Percentiles rank a stretch among this genome's conserved stretches.
These are phyloP conservation scores for Xylaria bambusicola DNA, from an alignment of 495 filamentous ascomycete species.

Conservation along the genomic window DNA sequence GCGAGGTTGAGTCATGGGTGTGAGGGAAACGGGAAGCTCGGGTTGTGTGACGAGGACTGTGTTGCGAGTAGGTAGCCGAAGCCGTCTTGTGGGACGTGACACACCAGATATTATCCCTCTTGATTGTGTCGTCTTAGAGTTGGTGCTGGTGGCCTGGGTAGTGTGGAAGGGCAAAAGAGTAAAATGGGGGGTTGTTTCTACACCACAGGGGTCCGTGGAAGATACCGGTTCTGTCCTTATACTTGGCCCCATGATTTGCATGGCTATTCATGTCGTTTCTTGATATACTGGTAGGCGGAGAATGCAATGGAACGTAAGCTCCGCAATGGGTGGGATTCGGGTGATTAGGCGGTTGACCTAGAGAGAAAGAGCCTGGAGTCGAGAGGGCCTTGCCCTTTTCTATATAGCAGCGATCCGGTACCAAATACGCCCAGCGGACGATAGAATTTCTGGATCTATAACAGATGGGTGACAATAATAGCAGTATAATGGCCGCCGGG, in stretches of 20 bases:
- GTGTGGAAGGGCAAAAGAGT: conserved; percentile 24
- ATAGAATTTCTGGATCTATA: too few species aligned
- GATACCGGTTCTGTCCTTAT: conserved; percentile 28
- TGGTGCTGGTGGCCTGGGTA: conserved; percentile 17
- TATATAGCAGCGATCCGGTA: background rate
- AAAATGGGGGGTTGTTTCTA: conserved; percentile 26
- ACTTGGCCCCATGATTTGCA: conserved; percentile 26
- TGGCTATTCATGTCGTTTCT: conserved; percentile 19
- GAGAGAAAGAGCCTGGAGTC: conserved; percentile 5
- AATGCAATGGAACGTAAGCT: conserved; percentile 24
- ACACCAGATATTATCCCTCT: conserved; percentile 29
- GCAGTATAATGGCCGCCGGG: background rate
- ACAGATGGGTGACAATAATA: background rate
- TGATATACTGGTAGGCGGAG: conserved; percentile 23
- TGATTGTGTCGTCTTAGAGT: conserved; percentile 22
- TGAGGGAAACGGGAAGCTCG: conserved; percentile 17
- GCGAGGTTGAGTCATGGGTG: conserved; percentile 40
- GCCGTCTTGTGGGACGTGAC: conserved; percentile 34
- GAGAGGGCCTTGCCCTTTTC: background rate
- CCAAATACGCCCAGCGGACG: background rate
- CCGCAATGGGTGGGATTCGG: conserved; percentile 16
- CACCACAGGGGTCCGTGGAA: conserved; percentile 27
- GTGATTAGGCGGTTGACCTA: conserved; percentile 18
- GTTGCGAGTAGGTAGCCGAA: conserved; percentile 23
- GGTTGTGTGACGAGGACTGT: conserved; percentile 26